phyloP scores from a whole-genome alignment of 2,329 filamentous ascomycete species.

The Fusarium sambucinum region DNA sequence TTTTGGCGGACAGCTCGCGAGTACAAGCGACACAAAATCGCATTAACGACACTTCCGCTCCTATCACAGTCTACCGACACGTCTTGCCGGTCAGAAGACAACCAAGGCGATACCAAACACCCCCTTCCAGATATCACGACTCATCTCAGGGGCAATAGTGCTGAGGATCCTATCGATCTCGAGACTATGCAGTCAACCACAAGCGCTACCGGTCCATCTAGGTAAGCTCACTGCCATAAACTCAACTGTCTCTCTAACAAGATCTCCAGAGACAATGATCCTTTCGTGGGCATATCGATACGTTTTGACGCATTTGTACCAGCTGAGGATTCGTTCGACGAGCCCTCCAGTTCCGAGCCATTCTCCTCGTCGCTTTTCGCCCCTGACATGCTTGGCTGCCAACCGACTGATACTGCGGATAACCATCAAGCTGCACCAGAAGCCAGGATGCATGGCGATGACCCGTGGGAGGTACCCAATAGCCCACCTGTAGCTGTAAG shows the following conservation, averaged over 20 bases:
- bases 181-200: conserved; percentile 3
- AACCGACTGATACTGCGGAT: background rate
- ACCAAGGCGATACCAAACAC: background rate
- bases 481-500: background rate
- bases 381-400: background rate
- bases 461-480: conserved; percentile 8
- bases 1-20: conserved; percentile 27
- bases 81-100: background rate
- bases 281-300: background rate
- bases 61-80: background rate
- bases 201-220: background rate
- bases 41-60: accelerated
- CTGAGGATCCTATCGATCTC: conserved; percentile 22
- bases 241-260: background rate
- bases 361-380: background rate
- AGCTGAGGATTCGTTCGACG: background rate
- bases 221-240: conserved; percentile 3
- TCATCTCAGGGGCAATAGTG: background rate
- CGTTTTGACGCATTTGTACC: background rate
- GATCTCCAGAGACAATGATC: background rate
- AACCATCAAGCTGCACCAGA: background rate
- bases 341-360: background rate
- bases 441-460: background rate
- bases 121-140: background rate
- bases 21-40: conserved; percentile 6